Base-by-base conservation (phyloP, 225 moss, liverwort and hornwort genomes). In the Pseudoscleropodium purum region DNA sequence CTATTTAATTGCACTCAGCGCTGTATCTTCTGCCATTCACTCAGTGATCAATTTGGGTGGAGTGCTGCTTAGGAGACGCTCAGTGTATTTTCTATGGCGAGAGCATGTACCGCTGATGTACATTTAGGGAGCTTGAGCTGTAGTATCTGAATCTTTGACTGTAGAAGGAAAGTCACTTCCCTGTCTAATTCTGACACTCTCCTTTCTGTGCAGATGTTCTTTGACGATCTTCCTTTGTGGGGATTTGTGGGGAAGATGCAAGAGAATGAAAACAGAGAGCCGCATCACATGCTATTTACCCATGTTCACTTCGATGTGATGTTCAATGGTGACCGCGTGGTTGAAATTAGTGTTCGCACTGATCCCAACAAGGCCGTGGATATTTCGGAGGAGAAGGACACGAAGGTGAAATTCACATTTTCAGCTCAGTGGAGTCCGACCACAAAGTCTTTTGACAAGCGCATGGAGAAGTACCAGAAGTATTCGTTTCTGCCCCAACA, bases 151-250 rank as follows among this genome's bases (percentile, higher is more conserved):
- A 47, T 60, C 36, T 83, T 63, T 47, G 69, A 37, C 56, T 79
- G 49, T 49, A 11, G 18, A 65, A 41, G 57, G 39, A 29, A 39
- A 54, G 21, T 23, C 51, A 64, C 47, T 49, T 74, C 54, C 61
- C 26, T 45, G 9, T 83, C 83, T 87, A 79, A 90, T 90, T 61
- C 56, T 26, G 45, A 52, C 74, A 64, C 57, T 60, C 43, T 86
- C 88, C 89, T 79, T 87, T 41, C 11, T 54, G 26, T 91, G 93
- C 96, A 98, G 98, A 98, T 98, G 98, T 98, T 96, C 87, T 96
- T 97, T 77, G 98, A 98, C 90, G 98, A 98, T 82, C 98, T 98
- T 85, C 98, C 98, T 20, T 92, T 98, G 63, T 97, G 97, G 98
- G 95, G 96, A 68, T 98, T 95, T 83, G 94, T 98, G 78, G 98